Evolutionary conservation across 768 basidiomycete genomes (phyloP).

Genomic region (Tulasnella sp.): DNA sequence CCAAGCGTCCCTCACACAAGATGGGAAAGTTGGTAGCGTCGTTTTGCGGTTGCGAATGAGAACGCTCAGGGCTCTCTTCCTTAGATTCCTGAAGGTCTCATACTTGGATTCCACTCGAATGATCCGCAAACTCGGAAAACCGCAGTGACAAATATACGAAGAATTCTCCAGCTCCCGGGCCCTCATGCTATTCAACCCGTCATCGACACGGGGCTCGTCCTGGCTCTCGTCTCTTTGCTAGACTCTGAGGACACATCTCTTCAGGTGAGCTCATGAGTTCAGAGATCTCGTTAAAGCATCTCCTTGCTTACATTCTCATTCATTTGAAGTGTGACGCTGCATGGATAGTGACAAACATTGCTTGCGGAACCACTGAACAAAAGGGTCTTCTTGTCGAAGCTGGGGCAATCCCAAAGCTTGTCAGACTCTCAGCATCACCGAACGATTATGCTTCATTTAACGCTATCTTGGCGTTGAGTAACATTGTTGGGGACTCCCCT

Average conservation of each 20-base stretch:
- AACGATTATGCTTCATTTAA: neutral
- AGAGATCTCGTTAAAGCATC: neutral
- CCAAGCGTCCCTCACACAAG: no score
- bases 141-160: neutral
- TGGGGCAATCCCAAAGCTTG: neutral
- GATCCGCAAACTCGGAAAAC: neutral
- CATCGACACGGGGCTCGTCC: neutral
- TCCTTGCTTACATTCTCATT: neutral
- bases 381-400: neutral
- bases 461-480: neutral
- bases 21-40: no score
- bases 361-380: neutral
- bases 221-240: neutral
- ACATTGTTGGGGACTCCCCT: neutral
- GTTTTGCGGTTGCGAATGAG: no score
- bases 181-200: neutral
- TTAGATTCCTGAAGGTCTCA: neutral
- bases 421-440: neutral
- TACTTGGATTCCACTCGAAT: neutral
- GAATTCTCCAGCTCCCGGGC: neutral
- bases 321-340: neutral
- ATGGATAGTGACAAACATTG: neutral
- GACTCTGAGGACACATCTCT: neutral
- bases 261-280: neutral
- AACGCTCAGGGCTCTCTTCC: no score